A percentile compares a stretch with the other conserved stretches of the same genome.
Evolutionary conservation across 345 rosid genomes (phyloP).

Genomic region (Lepidium sativum): DNA sequence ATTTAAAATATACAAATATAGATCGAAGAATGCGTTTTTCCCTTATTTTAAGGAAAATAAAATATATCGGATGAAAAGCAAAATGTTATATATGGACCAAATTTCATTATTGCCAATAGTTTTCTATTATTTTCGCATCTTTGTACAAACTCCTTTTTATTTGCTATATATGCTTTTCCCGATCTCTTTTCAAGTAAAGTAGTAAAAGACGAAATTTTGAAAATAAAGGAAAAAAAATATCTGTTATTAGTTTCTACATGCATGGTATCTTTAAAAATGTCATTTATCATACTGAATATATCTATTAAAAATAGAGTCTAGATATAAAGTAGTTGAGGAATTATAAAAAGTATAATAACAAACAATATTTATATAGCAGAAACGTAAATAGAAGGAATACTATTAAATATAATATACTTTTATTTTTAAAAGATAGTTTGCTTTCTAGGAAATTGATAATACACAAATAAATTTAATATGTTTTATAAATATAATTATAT

Average conservation of each 20-base stretch:
- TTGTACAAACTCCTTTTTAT: neutral
- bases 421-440: neutral
- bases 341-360: neutral
- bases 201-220: constrained; percentile 5
- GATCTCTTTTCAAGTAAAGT: constrained; percentile 20
- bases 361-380: constrained; percentile 1
- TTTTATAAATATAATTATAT: neutral
- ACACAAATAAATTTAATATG: neutral
- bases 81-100: constrained; percentile 6
- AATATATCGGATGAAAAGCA: neutral
- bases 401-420: neutral
- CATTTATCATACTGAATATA: neutral
- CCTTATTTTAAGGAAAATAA: neutral
- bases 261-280: neutral
- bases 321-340: constrained; percentile 7
- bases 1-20: neutral
- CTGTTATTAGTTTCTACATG: constrained; percentile 12
- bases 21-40: too few species aligned
- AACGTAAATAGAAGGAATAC: constrained; percentile 10
- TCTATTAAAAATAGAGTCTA: constrained; percentile 1
- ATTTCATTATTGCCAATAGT: neutral
- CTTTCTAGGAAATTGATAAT: neutral
- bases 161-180: constrained; percentile 13
- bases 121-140: neutral
- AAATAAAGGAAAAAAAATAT: neutral